Evolutionary conservation across 768 basidiomycete species (phyloP).

Genomic region (Leccinellum luteum): DNA sequence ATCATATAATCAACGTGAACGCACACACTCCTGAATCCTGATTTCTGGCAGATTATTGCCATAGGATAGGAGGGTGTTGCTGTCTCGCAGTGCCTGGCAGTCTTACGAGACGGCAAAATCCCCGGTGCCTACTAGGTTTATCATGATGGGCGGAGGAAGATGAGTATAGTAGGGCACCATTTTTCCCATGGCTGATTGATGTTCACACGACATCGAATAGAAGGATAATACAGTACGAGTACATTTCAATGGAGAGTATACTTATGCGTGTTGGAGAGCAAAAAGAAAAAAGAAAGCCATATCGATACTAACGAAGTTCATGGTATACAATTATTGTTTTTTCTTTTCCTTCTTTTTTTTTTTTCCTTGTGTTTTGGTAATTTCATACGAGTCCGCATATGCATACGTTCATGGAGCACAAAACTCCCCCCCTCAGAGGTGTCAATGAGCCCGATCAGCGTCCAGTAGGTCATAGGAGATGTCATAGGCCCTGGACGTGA

Average conservation of each 20-base stretch:
- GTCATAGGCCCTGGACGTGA: background rate
- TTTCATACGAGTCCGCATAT: background rate
- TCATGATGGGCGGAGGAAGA: too few species aligned
- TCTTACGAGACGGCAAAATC: background rate
- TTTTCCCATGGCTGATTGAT: too few species aligned
- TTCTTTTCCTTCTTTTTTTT: background rate
- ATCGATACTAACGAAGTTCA: background rate
- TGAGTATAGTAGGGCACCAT: too few species aligned
- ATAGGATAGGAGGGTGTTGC: background rate
- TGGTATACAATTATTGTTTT: background rate
- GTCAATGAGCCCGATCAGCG: background rate
- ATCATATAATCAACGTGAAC: background rate
- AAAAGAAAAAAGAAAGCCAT: background rate
- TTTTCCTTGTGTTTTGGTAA: background rate
- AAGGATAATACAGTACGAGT: background rate
- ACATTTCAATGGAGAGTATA: background rate
- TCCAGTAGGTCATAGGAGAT: background rate
- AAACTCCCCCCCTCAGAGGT: background rate
- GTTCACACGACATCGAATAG: too few species aligned
- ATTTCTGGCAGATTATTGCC: background rate
- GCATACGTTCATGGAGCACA: background rate
- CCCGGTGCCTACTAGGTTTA: background rate
- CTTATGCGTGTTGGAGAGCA: background rate
- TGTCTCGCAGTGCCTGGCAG: background rate
- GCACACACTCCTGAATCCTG: too few species aligned